Conservation (phyloP, 2,329 filamentous ascomycete species). For the Catunica adiposa region DNA sequence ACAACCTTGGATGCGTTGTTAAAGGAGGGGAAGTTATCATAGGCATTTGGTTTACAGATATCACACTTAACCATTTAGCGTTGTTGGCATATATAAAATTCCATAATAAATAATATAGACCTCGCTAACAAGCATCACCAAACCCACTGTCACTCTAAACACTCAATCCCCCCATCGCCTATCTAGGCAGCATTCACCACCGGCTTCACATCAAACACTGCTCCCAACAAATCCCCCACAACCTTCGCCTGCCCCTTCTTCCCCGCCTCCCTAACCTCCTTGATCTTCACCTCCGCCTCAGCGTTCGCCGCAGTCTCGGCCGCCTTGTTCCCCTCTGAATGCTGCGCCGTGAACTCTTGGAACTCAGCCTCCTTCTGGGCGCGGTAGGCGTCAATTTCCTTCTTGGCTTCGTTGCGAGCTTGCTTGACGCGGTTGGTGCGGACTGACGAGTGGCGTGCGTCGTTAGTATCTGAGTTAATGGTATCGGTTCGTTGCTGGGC, state of each 20-base stretch:
- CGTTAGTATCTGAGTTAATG: background rate
- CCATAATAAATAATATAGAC: no score
- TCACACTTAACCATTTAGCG: no score
- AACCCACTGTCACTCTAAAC: background rate
- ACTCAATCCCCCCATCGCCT: background rate
- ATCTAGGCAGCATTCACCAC: slow-evolving; percentile 24
- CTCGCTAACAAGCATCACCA: slow-evolving; percentile 2
- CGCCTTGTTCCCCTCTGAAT: slow-evolving; percentile 73
- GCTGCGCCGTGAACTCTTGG: slow-evolving; percentile 88
- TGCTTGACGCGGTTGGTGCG: slow-evolving; percentile 96
- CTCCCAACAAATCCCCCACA: slow-evolving; percentile 63
- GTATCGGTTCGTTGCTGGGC: background rate
- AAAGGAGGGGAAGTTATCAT: no score
- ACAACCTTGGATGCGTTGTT: no score
- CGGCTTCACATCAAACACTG: slow-evolving; percentile 73
- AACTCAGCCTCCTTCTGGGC: slow-evolving; percentile 84
- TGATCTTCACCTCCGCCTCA: slow-evolving; percentile 61
- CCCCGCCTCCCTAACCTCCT: slow-evolving; percentile 66
- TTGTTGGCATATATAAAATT: no score
- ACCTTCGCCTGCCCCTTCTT: slow-evolving; percentile 66
- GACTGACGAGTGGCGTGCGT: slow-evolving; percentile 20
- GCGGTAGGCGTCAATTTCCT: slow-evolving; percentile 90
- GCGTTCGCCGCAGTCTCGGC: slow-evolving; percentile 67
- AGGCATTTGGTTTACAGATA: no score
- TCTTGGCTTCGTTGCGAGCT: slow-evolving; percentile 88